These are phyloP conservation scores for Curvularia sp. DNA, from an alignment of 2,329 filamentous ascomycete genomes.

Conservation along the genomic window DNA sequence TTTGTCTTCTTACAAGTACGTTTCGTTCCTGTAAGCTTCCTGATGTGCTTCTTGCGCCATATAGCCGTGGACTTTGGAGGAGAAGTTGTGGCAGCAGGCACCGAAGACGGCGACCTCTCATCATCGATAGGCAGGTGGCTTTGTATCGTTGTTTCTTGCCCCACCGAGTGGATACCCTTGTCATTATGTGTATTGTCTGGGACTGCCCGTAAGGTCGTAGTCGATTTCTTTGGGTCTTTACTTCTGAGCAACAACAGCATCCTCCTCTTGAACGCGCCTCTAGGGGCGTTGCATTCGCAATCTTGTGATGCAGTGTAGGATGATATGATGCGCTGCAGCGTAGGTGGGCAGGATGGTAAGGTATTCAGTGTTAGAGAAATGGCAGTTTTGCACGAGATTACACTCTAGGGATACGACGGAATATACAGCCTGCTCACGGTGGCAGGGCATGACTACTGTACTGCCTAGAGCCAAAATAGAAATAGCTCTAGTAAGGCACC, in stretches of 20 bases:
- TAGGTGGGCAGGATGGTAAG: slow-evolving; percentile 5
- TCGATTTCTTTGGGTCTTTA: slow-evolving; percentile 33
- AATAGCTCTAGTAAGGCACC: slow-evolving; percentile 20
- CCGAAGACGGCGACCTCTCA: slow-evolving; percentile 31
- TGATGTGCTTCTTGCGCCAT: slow-evolving; percentile 24
- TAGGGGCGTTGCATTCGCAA: background rate
- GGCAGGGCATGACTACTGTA: slow-evolving; percentile 29
- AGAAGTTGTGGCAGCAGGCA: slow-evolving; percentile 23
- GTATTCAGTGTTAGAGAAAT: slow-evolving; percentile 1
- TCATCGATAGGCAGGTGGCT: slow-evolving; percentile 33
- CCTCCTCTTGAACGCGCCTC: slow-evolving; percentile 20
- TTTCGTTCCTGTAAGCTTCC: slow-evolving; percentile 18
- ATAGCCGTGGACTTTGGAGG: slow-evolving; percentile 25
- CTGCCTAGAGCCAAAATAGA: slow-evolving; percentile 32
- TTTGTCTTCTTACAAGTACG: slow-evolving; percentile 14
- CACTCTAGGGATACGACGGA: slow-evolving; percentile 17
- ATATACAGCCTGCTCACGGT: slow-evolving; percentile 23
- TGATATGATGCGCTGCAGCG: slow-evolving; percentile 10
- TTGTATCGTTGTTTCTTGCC: slow-evolving; percentile 48
- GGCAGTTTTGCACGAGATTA: slow-evolving; percentile 19
- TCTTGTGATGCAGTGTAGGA: slow-evolving; percentile 4
- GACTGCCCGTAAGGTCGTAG: slow-evolving; percentile 48
- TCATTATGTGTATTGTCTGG: slow-evolving; percentile 35
- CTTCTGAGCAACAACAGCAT: slow-evolving; percentile 32
- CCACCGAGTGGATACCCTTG: slow-evolving; percentile 44